Percentiles rank a stretch among this genome's conserved stretches.
phyloP scores from a whole-genome alignment of 2,329 filamentous ascomycete genomes.

The Hypoxylon sp. region DNA sequence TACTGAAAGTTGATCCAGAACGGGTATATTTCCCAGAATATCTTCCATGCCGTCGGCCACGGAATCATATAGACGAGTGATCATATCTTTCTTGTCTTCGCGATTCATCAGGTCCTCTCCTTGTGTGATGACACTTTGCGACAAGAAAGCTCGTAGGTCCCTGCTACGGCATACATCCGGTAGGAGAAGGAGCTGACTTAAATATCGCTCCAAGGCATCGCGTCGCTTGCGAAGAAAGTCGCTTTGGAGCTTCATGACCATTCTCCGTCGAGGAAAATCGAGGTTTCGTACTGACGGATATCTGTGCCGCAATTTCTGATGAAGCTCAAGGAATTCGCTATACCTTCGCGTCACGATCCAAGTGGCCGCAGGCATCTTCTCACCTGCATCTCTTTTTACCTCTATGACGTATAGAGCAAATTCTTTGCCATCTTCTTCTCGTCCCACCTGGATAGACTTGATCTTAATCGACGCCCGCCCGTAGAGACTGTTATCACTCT shows the following conservation, averaged over 20 bases:
- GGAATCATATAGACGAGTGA: constrained; percentile 94
- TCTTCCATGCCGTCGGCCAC: constrained; percentile 99
- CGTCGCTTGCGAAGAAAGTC: constrained; percentile 95
- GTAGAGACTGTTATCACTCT: constrained; percentile 97
- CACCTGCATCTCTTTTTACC: constrained; percentile 88
- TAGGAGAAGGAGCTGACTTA: constrained; percentile 83
- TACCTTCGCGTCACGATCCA: constrained; percentile 95
- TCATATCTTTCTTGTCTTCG: constrained; percentile 85
- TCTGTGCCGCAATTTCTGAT: constrained; percentile 85
- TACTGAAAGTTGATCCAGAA: constrained; percentile 91
- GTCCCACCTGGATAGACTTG: constrained; percentile 91
- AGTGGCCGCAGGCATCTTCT: constrained; percentile 95
- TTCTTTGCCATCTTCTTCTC: constrained; percentile 91
- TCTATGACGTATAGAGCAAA: constrained; percentile 95
- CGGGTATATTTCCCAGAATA: constrained; percentile 94
- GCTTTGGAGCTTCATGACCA: constrained; percentile 96
- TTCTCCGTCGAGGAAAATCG: constrained; percentile 90
- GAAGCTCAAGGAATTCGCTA: constrained; percentile 95
- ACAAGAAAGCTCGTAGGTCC: constrained; percentile 92
- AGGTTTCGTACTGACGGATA: constrained; percentile 91
- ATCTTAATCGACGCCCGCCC: constrained; percentile 91
- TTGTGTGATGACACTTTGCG: constrained; percentile 82
- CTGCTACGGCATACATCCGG: constrained; percentile 95
- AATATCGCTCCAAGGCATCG: constrained; percentile 84
- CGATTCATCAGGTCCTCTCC: constrained; percentile 68